These are phyloP conservation scores for Phaeodactylum tricornutum DNA, from an alignment of 108 stramenopile genomes.

Conservation along the genomic window DNA sequence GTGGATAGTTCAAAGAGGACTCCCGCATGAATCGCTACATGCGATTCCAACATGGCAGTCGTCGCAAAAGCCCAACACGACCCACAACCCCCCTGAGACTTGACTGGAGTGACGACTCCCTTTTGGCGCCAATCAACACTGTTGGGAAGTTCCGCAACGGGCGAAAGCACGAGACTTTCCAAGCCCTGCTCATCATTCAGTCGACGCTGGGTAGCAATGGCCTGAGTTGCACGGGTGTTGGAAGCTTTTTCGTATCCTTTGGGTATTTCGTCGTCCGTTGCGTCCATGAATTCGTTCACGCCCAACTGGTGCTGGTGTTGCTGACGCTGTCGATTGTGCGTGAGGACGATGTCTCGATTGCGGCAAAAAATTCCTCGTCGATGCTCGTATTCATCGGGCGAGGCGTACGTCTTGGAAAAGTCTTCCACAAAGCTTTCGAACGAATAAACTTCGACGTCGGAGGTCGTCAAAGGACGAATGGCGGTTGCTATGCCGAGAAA, in stretches of 20 bases:
- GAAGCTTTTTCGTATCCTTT: conserved; percentile 40
- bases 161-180: conserved; percentile 18
- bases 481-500: too few species aligned
- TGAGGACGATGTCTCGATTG: conserved; percentile 39
- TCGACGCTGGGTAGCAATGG: not conserved
- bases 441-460: too few species aligned
- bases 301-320: conserved; percentile 27
- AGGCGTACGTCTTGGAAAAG: conserved; percentile 30
- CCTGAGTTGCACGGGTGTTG: not conserved
- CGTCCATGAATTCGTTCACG: conserved; percentile 58
- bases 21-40: conserved; percentile 68
- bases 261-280: conserved; percentile 33
- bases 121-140: conserved; percentile 75
- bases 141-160: conserved; percentile 39
- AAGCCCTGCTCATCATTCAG: conserved; percentile 18
- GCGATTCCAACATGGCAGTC: conserved; percentile 59
- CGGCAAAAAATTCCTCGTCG: conserved; percentile 34
- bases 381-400: conserved; percentile 26
- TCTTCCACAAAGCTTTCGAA: conserved; percentile 39
- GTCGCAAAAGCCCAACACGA: conserved; percentile 84
- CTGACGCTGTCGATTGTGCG: conserved; percentile 37
- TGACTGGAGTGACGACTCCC: conserved; percentile 54
- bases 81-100: conserved; percentile 78
- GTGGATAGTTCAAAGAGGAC: conserved; percentile 41
- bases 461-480: too few species aligned